Conservation (phyloP, 768 basidiomycete genomes). For the Hypholoma sublateritium region DNA sequence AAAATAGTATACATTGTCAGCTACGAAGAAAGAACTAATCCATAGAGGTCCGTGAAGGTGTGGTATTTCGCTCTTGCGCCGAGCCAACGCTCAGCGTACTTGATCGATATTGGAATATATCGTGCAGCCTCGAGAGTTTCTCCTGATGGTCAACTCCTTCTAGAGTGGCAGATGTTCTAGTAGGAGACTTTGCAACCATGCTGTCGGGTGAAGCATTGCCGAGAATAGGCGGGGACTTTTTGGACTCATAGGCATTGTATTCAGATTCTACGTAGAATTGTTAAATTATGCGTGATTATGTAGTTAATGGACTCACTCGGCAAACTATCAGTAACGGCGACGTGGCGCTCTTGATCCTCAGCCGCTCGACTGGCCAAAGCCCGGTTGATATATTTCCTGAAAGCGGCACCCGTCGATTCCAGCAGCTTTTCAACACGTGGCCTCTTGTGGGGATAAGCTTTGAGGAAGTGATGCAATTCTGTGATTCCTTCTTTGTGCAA, state of each 20-base stretch:
- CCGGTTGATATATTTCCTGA: conserved; percentile 88
- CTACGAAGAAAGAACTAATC: conserved; percentile 17
- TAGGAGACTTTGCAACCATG: conserved; percentile 25
- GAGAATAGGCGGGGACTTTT: conserved; percentile 9
- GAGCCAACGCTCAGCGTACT: conserved; percentile 57
- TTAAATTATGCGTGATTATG: conserved; percentile 6
- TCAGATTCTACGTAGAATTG: conserved; percentile 57
- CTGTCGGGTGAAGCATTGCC: conserved; percentile 5
- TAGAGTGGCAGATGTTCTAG: conserved; percentile 16
- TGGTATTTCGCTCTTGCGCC: conserved; percentile 31
- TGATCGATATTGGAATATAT: conserved; percentile 81
- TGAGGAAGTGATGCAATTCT: conserved; percentile 90
- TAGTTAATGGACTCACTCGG: conserved; percentile 56
- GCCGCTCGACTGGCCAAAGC: conserved; percentile 86
- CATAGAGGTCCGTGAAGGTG: conserved; percentile 31
- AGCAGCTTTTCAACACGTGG: conserved; percentile 84
- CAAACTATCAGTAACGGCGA: conserved; percentile 80
- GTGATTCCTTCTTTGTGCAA: conserved; percentile 94
- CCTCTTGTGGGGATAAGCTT: conserved; percentile 84
- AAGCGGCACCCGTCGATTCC: conserved; percentile 85
- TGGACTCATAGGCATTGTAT: conserved; percentile 45
- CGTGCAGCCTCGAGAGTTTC: conserved; percentile 71
- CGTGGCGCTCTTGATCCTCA: conserved; percentile 79
- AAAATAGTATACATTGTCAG: conserved; percentile 12
- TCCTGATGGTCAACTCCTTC: conserved; percentile 48